Conservation (phyloP, 2,329 filamentous ascomycete genomes). For the Diaporthe australafricana region DNA sequence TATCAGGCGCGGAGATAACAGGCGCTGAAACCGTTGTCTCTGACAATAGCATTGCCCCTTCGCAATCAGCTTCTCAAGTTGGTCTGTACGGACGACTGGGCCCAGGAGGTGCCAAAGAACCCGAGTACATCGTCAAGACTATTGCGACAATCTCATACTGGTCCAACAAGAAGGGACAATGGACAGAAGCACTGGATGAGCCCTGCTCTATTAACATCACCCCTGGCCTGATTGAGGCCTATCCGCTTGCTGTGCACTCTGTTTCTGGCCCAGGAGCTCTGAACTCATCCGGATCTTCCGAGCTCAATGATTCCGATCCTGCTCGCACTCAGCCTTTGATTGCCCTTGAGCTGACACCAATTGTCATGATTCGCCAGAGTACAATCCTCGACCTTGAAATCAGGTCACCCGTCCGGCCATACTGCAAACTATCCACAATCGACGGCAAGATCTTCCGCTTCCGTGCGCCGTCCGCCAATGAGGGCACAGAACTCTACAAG, state of each 20-base stretch:
- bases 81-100: slow-evolving; percentile 46
- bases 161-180: slow-evolving; percentile 69
- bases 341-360: slow-evolving; percentile 87
- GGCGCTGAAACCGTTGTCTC: slow-evolving; percentile 57
- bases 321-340: slow-evolving; percentile 61
- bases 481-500: slow-evolving; percentile 85
- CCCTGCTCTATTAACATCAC: slow-evolving; percentile 67
- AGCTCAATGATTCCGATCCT: slow-evolving; percentile 44
- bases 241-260: slow-evolving; percentile 53
- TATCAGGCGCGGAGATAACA: slow-evolving; percentile 48
- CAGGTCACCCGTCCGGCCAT: slow-evolving; percentile 81
- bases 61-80: slow-evolving; percentile 84
- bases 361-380: slow-evolving; percentile 90
- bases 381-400: slow-evolving; percentile 95
- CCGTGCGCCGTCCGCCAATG: slow-evolving; percentile 79
- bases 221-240: slow-evolving; percentile 70
- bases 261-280: slow-evolving; percentile 46
- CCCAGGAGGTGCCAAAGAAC: slow-evolving; percentile 65
- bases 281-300: slow-evolving; percentile 49
- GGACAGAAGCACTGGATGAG: slow-evolving; percentile 68
- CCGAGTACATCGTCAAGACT: slow-evolving; percentile 58
- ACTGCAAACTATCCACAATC: slow-evolving; percentile 75
- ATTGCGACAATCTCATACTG: slow-evolving; percentile 71
- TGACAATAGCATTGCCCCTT: slow-evolving; percentile 77
- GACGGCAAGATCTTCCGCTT: slow-evolving; percentile 87